Evolutionary conservation across 306 rosid genomes (phyloP).

Genomic region (Macrotyloma uniflorum): DNA sequence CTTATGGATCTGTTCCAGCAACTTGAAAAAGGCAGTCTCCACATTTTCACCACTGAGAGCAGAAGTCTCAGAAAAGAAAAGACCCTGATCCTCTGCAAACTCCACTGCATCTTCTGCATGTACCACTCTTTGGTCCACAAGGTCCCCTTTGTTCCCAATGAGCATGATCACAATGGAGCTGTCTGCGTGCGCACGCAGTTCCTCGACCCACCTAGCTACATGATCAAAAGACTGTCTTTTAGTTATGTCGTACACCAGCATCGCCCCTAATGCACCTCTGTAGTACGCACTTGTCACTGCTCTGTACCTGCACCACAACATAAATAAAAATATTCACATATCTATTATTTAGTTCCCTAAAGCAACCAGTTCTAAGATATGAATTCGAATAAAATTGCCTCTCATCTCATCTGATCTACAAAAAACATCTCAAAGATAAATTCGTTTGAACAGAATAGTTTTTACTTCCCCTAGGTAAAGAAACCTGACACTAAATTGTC

Average conservation of each 20-base stretch:
- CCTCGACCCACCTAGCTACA: slow-evolving; percentile 85
- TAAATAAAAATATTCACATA: no score
- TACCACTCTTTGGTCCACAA: slow-evolving; percentile 64
- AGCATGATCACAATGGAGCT: slow-evolving; percentile 70
- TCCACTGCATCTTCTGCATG: slow-evolving; percentile 72
- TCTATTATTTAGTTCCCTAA: background rate
- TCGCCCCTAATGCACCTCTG: slow-evolving; percentile 91
- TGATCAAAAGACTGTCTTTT: slow-evolving; percentile 79
- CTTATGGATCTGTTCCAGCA: slow-evolving; percentile 62
- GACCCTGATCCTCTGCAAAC: slow-evolving; percentile 84
- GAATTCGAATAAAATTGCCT: background rate
- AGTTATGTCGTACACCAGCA: slow-evolving; percentile 89
- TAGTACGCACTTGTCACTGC: slow-evolving; percentile 96
- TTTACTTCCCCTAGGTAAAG: background rate
- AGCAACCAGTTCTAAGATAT: background rate
- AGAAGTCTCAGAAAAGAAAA: slow-evolving; percentile 87
- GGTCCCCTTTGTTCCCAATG: slow-evolving; percentile 88
- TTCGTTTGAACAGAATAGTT: no score
- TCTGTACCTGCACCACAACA: slow-evolving; percentile 55
- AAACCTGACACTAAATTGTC: background rate
- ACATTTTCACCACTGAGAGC: slow-evolving; percentile 84
- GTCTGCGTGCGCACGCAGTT: slow-evolving; percentile 78
- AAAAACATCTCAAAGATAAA: no score
- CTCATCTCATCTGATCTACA: no score
- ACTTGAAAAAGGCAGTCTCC: slow-evolving; percentile 60